Evolutionary conservation across 768 basidiomycete genomes (phyloP).

Genomic region (Pisolithus microcarpus): DNA sequence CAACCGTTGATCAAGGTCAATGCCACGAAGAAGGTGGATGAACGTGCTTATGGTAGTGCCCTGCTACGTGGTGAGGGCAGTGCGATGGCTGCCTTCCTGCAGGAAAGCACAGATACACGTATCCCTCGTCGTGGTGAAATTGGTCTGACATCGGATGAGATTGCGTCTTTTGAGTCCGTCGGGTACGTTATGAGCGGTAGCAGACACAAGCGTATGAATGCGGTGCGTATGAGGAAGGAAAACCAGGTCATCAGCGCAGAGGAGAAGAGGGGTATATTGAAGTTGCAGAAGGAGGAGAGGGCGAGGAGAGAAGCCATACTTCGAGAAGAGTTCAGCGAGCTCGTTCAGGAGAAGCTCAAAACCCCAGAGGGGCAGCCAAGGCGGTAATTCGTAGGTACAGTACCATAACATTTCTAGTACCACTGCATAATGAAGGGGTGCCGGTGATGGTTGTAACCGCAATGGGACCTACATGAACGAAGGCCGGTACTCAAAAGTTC

Average conservation of each 20-base stretch:
- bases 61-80: slow-evolving; percentile 91
- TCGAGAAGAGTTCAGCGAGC: slow-evolving; percentile 82
- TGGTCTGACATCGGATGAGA: slow-evolving; percentile 81
- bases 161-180: slow-evolving; percentile 77
- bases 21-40: slow-evolving; percentile 55
- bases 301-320: slow-evolving; percentile 85
- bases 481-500: slow-evolving; percentile 2
- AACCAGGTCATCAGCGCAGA: slow-evolving; percentile 99
- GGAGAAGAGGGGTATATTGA: slow-evolving; percentile 94
- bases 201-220: slow-evolving; percentile 95
- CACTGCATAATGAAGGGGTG: too few relatives aligned
- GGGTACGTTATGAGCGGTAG: slow-evolving; percentile 99
- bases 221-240: slow-evolving; percentile 97
- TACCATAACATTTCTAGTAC: neutral
- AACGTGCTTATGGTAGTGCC: slow-evolving; percentile 83
- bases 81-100: slow-evolving; percentile 95
- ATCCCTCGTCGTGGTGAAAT: slow-evolving; percentile 99
- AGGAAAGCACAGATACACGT: slow-evolving; percentile 74
- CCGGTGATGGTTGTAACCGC: neutral
- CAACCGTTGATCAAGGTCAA: slow-evolving; percentile 46
- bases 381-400: neutral
- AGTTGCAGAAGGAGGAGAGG: slow-evolving; percentile 91
- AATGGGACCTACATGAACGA: too few relatives aligned
- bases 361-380: slow-evolving; percentile 27
- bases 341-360: slow-evolving; percentile 72